Percentiles rank a stretch among this genome's conserved stretches.
These are phyloP conservation scores for Myxozyma melibiosi DNA, from an alignment of 805 yeast genomes.

Conservation along the genomic window DNA sequence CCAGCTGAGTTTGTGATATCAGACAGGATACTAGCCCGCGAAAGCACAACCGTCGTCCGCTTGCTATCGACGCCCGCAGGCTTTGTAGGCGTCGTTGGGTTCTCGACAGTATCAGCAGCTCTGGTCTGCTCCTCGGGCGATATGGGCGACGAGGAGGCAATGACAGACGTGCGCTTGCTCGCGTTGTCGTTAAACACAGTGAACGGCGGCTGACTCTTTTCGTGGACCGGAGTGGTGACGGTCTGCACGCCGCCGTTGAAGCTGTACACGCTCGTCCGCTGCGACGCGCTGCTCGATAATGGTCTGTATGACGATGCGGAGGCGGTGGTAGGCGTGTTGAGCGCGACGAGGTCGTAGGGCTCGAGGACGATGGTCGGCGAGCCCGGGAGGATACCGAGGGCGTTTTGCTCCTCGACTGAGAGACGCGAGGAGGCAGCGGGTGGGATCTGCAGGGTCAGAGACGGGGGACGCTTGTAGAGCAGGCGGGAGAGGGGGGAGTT, in stretches of 20 bases:
- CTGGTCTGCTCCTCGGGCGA: neutral
- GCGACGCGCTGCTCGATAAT: neutral
- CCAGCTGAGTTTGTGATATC: slow-evolving; percentile 19
- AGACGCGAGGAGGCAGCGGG: neutral
- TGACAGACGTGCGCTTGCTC: slow-evolving; percentile 2
- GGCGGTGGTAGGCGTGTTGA: neutral
- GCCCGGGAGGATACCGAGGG: slow-evolving; percentile 7
- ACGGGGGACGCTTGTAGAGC: neutral
- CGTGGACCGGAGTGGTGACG: neutral
- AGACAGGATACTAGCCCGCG: slow-evolving; percentile 15
- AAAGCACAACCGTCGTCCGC: slow-evolving; percentile 20
- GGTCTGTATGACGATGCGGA: neutral
- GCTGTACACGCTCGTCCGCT: neutral
- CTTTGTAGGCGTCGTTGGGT: neutral
- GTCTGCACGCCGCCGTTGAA: neutral
- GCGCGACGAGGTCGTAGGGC: slow-evolving; percentile 2
- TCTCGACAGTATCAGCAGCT: neutral
- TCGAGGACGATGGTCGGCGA: slow-evolving; percentile 25
- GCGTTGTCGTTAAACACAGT: slow-evolving; percentile 2
- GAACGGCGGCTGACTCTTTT: neutral
- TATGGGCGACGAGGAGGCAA: neutral
- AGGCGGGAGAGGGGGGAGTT: neutral
- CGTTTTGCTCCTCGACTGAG: neutral
- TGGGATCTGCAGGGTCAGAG: neutral
- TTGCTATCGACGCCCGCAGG: neutral